Evolutionary conservation across 345 rosid species (phyloP), one percentile per base, ranked within the genome.

Genomic region (Aegle marmelos): DNA sequence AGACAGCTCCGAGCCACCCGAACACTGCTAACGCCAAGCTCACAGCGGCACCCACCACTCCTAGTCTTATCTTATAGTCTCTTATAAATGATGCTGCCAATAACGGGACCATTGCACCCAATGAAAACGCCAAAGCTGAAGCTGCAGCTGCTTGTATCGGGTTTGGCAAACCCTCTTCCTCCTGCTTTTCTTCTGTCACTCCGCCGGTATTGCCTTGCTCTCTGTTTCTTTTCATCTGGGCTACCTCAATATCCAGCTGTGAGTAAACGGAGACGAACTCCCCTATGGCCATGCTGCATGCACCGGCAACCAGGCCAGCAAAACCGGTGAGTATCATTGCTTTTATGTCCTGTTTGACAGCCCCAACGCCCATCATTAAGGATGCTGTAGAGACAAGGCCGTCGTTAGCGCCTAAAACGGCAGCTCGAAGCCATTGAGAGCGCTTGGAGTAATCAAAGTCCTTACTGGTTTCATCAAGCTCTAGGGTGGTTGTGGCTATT

Each of bases 241-340:
- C 94, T 24, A 93, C 17, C 82, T 95, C 94, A 4, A 93, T 89
- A 65, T 95, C 98, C 13, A 91, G 72, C 53, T 95, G 98, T 17
- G 98, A 89, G 79, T 93, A 88, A 25, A 95, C 98, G 1, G 98
- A 95, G 37, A 95, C 98, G 13, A 88, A 93, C 80, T 95, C 98
- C 22, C 98, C 98, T 2, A 95, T 93, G 14, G 98, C 97, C 98
- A 95, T 95, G 86, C 98, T 95, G 63, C 98, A 95, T 22, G 98
- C 98, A 2, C 98, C 98, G 1, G 98, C 98, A 0, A 95, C 93
- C 22, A 93, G 78, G 4, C 98, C 98, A 0, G 98, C 98, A 60
- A 95, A 93, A 17, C 98, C 98, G 0, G 95, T 86, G 36, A 95
- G 88, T 34, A 95, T 89, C 98, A 95, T 95, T 21, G 75, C 91